Base-by-base conservation (phyloP, 2,329 filamentous ascomycete species). In the Aspergillus intermedius region DNA sequence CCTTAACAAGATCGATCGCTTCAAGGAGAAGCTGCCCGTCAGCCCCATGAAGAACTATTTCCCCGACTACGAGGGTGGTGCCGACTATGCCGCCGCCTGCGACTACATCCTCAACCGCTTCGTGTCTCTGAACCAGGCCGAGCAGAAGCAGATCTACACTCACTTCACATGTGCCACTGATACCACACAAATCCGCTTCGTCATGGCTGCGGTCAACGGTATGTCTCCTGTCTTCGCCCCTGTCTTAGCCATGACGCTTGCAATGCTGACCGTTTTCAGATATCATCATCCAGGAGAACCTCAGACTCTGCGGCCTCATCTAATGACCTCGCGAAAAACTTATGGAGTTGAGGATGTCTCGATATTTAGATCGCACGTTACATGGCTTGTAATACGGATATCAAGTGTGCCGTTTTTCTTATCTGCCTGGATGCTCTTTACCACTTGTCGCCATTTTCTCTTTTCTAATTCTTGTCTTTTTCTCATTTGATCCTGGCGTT, bases 141-240 rank as follows among this genome's bases (percentile, higher is more conserved):
- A 97, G 77, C 95, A 90, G 48, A 98, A 98, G 80, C 93, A 98
- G 73, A 97, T 98, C 71, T 98, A 98, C 79, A 98, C 93, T 51
- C 93, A 97, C 74, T 98, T 98, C 75, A 98, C 93, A 45, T 97
- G 93, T 70, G 93, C 93, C 53, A 98, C 93, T 44, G 93, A 98
- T 69, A 98, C 93, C 28, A 96, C 93, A 64, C 93, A 98, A 73
- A 98, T 98, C 64, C 86, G 93, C 67, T 97, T 98, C 78, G 93
- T 98, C 74, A 98, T 98, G 93, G 91, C 91, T 54, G 93, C 93
- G 60, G 93, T 98, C 66, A 98, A 98, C 75, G 91, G 91, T 95
- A 80, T 65, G 84, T 69, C 39, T 35, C 22, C 19, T n/a, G 13
- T 5, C n/a, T 37, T 37, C 5, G n/a, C 6, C 9, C 10, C 37